Evolutionary conservation across 805 yeast genomes (phyloP).

Genomic region (Ascoidea asiatica): DNA sequence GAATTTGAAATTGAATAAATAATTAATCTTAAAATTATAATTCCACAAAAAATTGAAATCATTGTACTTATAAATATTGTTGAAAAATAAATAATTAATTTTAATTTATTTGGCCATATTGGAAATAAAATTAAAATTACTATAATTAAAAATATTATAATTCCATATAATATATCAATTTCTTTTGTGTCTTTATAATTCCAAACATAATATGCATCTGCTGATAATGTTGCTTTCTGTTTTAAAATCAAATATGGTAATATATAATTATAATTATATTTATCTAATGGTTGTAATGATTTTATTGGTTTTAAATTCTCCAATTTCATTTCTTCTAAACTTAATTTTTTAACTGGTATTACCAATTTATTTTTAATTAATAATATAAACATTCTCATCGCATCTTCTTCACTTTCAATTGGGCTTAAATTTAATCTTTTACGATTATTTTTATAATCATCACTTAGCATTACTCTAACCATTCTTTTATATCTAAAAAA

Average conservation of each 20-base stretch:
- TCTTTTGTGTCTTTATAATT: constrained; percentile 62
- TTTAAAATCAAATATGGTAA: constrained; percentile 46
- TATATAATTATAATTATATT: constrained; percentile 21
- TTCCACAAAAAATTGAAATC: constrained; percentile 57
- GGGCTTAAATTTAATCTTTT: constrained; percentile 34
- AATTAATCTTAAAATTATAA: constrained; percentile 70
- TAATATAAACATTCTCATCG: constrained; percentile 46
- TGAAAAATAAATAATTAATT: constrained; percentile 81
- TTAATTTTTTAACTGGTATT: constrained; percentile 63
- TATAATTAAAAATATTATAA: constrained; percentile 50
- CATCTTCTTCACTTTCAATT: constrained; percentile 38
- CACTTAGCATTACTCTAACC: constrained; percentile 60
- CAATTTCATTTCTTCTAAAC: constrained; percentile 50
- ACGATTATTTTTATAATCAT: constrained; percentile 47
- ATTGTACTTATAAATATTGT: constrained; percentile 67
- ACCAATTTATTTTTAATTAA: constrained; percentile 65
- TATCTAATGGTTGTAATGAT: constrained; percentile 22
- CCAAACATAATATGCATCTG: constrained; percentile 77
- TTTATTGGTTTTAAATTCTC: constrained; percentile 42
- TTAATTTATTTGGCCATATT: constrained; percentile 86
- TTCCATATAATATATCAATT: constrained; percentile 37
- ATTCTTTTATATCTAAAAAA: constrained; percentile 84
- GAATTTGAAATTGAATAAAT: constrained; percentile 48
- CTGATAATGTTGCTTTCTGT: constrained; percentile 43
- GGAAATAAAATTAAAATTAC: constrained; percentile 71